Base-by-base conservation (phyloP, 176 grass and related monocot species). In the Oryza brachyantha region DNA sequence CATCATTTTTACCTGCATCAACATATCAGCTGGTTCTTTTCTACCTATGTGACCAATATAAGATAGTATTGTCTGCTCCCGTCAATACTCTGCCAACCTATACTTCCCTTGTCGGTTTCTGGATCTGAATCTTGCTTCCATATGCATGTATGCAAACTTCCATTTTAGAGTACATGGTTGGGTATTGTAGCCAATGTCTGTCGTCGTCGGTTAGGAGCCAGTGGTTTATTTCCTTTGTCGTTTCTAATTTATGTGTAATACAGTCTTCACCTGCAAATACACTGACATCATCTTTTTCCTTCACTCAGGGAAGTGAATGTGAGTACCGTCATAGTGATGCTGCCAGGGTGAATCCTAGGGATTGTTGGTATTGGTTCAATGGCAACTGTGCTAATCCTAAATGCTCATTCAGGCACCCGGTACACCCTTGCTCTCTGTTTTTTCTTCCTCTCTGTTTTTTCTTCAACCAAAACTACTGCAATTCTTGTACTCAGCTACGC, bases 311-410 rank as follows among this genome's bases (percentile, higher is more conserved):
- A 26, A 85, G 38, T 22, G 86, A 89, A 65, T 91, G 89, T 26
- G 92, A 89, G 19, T 94, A 65, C 34, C 83, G 89, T 41, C 92
- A 94, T 26, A 89, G 84, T 10, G 88, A 88, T 29, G 74, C 82
- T 85, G 91, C 88, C 29, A 90, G 91, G 81, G 55, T 87, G 76
- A 93, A 93, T 64, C 91, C 91, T 16, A 93, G 70, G 78, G 86
- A 91, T 74, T 91, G 86, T 35, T 89, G 80, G 89, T 90, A 92
- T 69, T 92, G 93, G 90, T 86, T 96, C 57, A 88, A 75, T 70
- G 79, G 84, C 29, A 87, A 87, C 48, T 96, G 93, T 61, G 36
- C 74, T 1, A 96, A 96, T 86, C 72, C 82, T 64, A 87, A 81
- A 36, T 94, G 92, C 39, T 67, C 86, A 3, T 94, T 94, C 72